Conservation (phyloP, 2,329 filamentous ascomycete genomes). For the Colletotrichum sp. region DNA sequence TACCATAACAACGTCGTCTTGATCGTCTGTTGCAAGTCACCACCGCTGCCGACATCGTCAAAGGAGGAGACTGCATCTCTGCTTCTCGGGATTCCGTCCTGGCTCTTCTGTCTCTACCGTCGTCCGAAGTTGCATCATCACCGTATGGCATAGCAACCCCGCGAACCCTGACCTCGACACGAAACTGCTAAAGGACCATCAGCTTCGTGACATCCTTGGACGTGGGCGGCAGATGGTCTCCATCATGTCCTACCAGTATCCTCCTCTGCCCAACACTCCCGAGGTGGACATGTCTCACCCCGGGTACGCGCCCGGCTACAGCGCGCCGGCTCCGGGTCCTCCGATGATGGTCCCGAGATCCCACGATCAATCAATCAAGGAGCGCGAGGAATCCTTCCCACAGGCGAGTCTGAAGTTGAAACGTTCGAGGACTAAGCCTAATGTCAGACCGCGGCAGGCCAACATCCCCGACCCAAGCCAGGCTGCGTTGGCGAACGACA, state of each 20-base stretch:
- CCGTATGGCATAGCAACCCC: neutral
- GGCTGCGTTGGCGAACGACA: slow-evolving; percentile 49
- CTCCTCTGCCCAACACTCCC: slow-evolving; percentile 44
- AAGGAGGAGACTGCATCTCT: neutral
- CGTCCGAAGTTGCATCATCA: neutral
- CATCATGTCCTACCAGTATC: slow-evolving; percentile 57
- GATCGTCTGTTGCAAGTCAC: neutral
- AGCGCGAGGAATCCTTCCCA: slow-evolving; percentile 41
- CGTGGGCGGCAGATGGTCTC: slow-evolving; percentile 39
- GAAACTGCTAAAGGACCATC: slow-evolving; percentile 33
- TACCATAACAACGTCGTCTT: neutral
- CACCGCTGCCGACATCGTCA: neutral
- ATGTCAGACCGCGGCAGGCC: slow-evolving; percentile 46
- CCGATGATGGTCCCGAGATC: neutral
- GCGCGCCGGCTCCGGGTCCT: slow-evolving; percentile 30
- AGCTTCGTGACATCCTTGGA: slow-evolving; percentile 30
- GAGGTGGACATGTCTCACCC: slow-evolving; percentile 46
- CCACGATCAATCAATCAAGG: slow-evolving; percentile 29
- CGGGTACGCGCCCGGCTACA: slow-evolving; percentile 38
- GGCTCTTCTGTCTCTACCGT: neutral
- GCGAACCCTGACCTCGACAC: slow-evolving; percentile 34
- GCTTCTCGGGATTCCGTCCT: neutral
- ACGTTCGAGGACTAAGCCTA: slow-evolving; percentile 55
- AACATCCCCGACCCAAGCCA: slow-evolving; percentile 37
- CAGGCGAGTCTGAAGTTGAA: slow-evolving; percentile 45